These are phyloP conservation scores for Fraxinus velutina DNA, from an alignment of 305 asterid genomes.

Conservation along the genomic window DNA sequence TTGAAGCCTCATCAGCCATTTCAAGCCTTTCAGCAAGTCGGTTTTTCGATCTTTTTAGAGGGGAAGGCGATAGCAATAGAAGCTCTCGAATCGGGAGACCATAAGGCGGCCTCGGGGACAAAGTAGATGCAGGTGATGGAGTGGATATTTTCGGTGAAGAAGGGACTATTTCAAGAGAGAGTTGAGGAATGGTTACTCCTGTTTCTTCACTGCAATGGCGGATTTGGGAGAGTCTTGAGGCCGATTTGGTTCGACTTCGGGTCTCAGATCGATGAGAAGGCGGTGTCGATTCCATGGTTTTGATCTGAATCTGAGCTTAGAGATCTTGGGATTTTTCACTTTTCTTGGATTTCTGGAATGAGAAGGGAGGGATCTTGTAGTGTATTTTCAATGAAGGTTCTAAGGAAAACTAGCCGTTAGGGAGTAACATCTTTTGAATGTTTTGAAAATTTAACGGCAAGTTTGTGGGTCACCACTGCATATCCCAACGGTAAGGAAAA, in stretches of 20 bases:
- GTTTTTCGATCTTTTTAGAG: conserved; percentile 47
- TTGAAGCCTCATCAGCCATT: conserved; percentile 40
- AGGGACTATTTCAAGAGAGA: conserved; percentile 69
- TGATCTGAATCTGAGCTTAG: not conserved
- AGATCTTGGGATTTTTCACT: conserved; percentile 19
- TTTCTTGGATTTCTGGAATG: conserved; percentile 14
- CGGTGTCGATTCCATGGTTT: conserved; percentile 55
- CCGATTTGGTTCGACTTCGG: conserved; percentile 54
- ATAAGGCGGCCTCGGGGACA: conserved; percentile 57
- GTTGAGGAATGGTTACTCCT: conserved; percentile 44
- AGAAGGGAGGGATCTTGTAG: not conserved
- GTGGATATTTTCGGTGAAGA: conserved; percentile 48
- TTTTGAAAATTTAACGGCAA: conserved; percentile 22
- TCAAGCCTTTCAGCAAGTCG: conserved; percentile 48
- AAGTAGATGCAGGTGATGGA: conserved; percentile 46
- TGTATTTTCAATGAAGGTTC: conserved; percentile 4
- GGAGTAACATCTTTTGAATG: conserved; percentile 13
- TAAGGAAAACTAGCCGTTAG: conserved; percentile 48
- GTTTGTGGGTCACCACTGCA: conserved; percentile 21
- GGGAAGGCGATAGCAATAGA: conserved; percentile 64
- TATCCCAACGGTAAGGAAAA: conserved; percentile 30
- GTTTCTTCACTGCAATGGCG: conserved; percentile 48
- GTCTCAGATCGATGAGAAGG: conserved; percentile 43
- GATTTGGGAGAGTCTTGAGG: conserved; percentile 64
- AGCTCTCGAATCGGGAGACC: conserved; percentile 57